Conservation (phyloP, 2,329 filamentous ascomycete species). For the Waltergamsia citrina region DNA sequence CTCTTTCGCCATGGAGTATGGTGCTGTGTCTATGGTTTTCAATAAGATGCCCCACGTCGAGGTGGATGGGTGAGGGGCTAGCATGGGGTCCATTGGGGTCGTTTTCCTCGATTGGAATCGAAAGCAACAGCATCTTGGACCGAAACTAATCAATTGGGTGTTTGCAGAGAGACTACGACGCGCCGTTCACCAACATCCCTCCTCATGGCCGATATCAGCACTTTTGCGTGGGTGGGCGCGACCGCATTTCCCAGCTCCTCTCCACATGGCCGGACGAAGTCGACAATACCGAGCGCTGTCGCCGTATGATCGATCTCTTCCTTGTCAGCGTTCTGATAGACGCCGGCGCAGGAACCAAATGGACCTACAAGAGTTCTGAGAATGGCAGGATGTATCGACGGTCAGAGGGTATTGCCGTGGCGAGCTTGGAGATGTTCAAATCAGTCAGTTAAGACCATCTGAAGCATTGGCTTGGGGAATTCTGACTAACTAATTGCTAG, state of each 20-base stretch:
- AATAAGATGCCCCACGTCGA: conserved; percentile 1
- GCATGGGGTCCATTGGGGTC: no score
- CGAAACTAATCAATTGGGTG: conserved; percentile 4
- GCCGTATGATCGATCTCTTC: conserved; percentile 69
- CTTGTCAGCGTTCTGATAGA: conserved; percentile 73
- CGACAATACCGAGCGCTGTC: conserved; percentile 64
- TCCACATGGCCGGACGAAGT: conserved; percentile 58
- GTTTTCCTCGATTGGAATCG: no score
- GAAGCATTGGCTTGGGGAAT: neutral
- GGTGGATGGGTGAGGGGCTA: no score
- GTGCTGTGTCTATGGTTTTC: no score
- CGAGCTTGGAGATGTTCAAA: conserved; percentile 86
- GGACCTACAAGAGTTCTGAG: conserved; percentile 88
- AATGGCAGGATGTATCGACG: conserved; percentile 74
- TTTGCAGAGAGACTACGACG: conserved; percentile 43
- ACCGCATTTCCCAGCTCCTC: conserved; percentile 62
- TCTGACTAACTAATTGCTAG: conserved; percentile 19
- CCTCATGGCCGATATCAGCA: conserved; percentile 82
- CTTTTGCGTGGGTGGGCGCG: conserved; percentile 70
- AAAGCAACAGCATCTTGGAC: neutral
- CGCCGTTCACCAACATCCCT: conserved; percentile 57
- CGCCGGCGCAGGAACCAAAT: conserved; percentile 80
- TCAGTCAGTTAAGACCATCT: conserved; percentile 27
- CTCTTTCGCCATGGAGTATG: neutral
- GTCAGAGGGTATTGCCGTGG: conserved; percentile 79